These are phyloP conservation scores for Saccharum officinarum DNA, from an alignment of 176 grass and related monocot species.

Conservation along the genomic window DNA sequence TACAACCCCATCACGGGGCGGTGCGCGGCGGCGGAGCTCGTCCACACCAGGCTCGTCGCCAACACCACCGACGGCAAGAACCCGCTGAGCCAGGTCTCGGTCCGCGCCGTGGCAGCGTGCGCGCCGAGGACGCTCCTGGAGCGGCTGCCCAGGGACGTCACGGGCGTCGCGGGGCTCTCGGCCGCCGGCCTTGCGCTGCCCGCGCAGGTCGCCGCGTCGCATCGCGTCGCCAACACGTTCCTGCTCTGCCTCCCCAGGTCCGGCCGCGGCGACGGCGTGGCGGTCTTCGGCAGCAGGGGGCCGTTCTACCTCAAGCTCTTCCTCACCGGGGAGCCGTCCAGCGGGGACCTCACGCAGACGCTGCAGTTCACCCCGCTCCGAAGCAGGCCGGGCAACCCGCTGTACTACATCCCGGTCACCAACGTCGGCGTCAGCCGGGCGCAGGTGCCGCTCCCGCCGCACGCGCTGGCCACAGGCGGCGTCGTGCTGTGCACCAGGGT, in stretches of 20 bases:
- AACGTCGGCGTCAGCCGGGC: background rate
- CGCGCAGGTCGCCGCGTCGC: constrained; percentile 39
- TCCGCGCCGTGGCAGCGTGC: constrained; percentile 25
- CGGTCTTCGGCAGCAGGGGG: constrained; percentile 35
- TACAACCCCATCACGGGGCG: constrained; percentile 36
- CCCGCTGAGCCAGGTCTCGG: constrained; percentile 11
- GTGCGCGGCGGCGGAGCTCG: constrained; percentile 37
- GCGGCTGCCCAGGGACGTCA: background rate
- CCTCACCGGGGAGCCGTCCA: background rate
- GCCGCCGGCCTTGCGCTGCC: constrained; percentile 24
- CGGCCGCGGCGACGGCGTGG: constrained; percentile 20
- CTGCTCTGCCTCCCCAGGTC: constrained; percentile 51
- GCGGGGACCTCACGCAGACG: background rate
- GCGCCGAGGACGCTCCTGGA: constrained; percentile 17
- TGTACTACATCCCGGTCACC: constrained; percentile 6
- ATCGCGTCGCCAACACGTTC: constrained; percentile 35
- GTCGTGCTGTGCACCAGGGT: constrained; percentile 31
- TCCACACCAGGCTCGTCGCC: constrained; percentile 22
- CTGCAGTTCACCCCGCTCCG: constrained; percentile 23
- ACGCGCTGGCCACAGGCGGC: constrained; percentile 30
- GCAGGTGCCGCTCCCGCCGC: background rate
- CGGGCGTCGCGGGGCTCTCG: constrained; percentile 50
- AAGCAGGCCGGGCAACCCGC: background rate
- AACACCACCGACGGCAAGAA: constrained; percentile 56
- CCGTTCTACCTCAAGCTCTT: background rate